Conservation (phyloP, 2,329 filamentous ascomycete species). For the Paraphoma chrysanthemicola region DNA sequence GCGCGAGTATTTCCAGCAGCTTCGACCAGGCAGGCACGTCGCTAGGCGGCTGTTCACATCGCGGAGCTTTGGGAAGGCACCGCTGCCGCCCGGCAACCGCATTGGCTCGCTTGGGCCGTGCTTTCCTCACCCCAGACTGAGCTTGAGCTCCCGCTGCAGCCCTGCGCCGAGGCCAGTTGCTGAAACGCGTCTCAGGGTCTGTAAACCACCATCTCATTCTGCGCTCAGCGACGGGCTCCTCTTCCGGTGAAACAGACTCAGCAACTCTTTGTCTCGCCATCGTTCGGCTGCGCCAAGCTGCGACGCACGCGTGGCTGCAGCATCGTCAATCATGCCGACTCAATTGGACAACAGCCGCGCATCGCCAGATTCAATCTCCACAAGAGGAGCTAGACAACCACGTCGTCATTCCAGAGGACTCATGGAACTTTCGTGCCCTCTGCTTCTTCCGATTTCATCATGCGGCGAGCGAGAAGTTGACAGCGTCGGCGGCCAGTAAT, state of each 20-base stretch:
- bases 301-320: slow-evolving; percentile 2
- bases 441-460: too few relatives aligned
- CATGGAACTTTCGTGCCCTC: too few relatives aligned
- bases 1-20: neutral
- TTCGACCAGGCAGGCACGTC: neutral
- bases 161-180: neutral
- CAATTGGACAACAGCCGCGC: slow-evolving; percentile 2
- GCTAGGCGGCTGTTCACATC: slow-evolving; percentile 3
- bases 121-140: slow-evolving; percentile 4
- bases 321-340: neutral
- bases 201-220: neutral
- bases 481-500: too few relatives aligned
- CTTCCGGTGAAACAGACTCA: neutral
- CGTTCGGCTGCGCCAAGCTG: neutral
- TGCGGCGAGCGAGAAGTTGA: too few relatives aligned
- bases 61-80: slow-evolving; percentile 4
- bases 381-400: neutral
- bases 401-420: neutral
- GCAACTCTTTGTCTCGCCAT: neutral
- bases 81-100: slow-evolving; percentile 4
- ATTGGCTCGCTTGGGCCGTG: slow-evolving; percentile 12
- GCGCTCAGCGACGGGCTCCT: neutral
- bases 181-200: neutral
- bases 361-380: neutral
- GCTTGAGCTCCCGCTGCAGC: slow-evolving; percentile 5